phyloP scores from a whole-genome alignment of 148 eudicot genomes.

The Vaccinium corymbosum region DNA sequence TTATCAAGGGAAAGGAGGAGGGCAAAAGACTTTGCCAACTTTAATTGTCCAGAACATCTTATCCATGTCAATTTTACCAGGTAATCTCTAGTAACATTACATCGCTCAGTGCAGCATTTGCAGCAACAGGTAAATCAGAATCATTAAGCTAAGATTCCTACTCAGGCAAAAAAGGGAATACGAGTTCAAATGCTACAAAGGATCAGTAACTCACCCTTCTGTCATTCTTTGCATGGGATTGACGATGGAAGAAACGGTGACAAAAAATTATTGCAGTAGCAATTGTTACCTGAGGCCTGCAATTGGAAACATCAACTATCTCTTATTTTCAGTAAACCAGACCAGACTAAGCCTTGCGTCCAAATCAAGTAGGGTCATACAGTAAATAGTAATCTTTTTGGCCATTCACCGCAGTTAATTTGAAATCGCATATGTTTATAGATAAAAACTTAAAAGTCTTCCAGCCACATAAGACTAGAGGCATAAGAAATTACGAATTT shows the following conservation, averaged over 20 bases:
- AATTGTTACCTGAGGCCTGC: conserved; percentile 85
- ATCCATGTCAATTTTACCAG: not conserved
- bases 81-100: not conserved
- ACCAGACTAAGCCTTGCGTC: not conserved
- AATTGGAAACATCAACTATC: conserved; percentile 18
- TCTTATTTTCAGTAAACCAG: conserved; percentile 1
- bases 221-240: conserved; percentile 74
- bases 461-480: conserved; percentile 4
- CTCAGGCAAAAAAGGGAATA: not conserved
- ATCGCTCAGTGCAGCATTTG: not conserved
- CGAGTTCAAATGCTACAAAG: not conserved
- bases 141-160: conserved; percentile 2
- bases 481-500: not conserved
- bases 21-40: not conserved
- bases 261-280: conserved; percentile 80
- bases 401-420: not conserved
- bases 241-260: conserved; percentile 79
- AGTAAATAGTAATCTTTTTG: not conserved
- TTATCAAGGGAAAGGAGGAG: not conserved
- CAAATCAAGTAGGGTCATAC: not conserved
- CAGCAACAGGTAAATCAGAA: not conserved
- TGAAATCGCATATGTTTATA: not conserved
- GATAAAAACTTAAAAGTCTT: not conserved
- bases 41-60: not conserved
- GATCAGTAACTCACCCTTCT: conserved; percentile 54